A percentile compares a stretch with the other conserved stretches of the same genome.
Conservation (phyloP, 306 rosid species). For the Lablab purpureus region DNA sequence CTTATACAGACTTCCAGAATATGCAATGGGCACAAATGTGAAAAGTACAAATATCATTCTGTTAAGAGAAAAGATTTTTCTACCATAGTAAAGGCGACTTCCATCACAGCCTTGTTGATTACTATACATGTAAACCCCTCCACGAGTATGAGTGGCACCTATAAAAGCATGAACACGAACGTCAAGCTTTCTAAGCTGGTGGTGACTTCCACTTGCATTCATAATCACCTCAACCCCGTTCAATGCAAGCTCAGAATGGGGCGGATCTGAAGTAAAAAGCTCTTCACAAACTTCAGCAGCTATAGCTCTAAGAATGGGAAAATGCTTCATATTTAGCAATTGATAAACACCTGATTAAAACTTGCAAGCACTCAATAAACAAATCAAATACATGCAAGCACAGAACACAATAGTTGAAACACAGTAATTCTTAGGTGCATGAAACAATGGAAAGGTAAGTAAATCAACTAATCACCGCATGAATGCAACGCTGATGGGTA, state of each 20-base stretch:
- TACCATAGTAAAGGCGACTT: slow-evolving; percentile 96
- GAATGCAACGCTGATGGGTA: slow-evolving; percentile 6
- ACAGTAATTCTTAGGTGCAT: not conserved
- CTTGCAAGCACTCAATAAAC: slow-evolving; percentile 32
- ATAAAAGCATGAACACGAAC: slow-evolving; percentile 89
- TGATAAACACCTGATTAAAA: slow-evolving; percentile 34
- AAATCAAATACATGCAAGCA: not conserved
- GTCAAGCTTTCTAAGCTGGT: slow-evolving; percentile 96
- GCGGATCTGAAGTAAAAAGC: slow-evolving; percentile 79
- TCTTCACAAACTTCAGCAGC: slow-evolving; percentile 98
- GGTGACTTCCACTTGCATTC: slow-evolving; percentile 99
- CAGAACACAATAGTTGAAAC: not conserved
- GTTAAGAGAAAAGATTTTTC: slow-evolving; percentile 3
- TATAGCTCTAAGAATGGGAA: slow-evolving; percentile 70
- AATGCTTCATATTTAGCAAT: slow-evolving; percentile 41
- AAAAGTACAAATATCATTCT: slow-evolving; percentile 15
- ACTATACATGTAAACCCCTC: slow-evolving; percentile 97
- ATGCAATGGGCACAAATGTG: slow-evolving; percentile 10
- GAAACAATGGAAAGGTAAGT: slow-evolving; percentile 11
- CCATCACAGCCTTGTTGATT: slow-evolving; percentile 98
- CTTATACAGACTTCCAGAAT: slow-evolving; percentile 30
- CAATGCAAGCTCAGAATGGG: slow-evolving; percentile 91
- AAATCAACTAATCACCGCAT: not conserved
- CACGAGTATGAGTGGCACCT: slow-evolving; percentile 87
- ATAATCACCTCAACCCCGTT: slow-evolving; percentile 97